Percentiles rank a stretch among this genome's conserved stretches.
These are phyloP conservation scores for Jatropha multifida DNA, from an alignment of 441 rosid genomes.

Conservation along the genomic window DNA sequence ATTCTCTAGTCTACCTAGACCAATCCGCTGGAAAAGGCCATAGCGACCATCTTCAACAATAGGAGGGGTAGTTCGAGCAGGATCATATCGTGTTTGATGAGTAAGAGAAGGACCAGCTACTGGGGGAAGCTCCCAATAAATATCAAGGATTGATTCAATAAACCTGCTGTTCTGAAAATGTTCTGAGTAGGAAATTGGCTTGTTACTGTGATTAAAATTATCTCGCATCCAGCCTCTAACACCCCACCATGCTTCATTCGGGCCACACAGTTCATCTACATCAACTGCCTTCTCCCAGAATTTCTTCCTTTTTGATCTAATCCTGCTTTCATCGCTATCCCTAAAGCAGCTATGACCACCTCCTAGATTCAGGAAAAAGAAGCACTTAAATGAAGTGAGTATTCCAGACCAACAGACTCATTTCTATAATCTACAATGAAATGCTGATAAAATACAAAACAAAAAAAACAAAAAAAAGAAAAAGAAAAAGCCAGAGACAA, in stretches of 20 bases:
- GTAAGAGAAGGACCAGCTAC: constrained; percentile 93
- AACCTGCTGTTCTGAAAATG: constrained; percentile 82
- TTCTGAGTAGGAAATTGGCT: constrained; percentile 55
- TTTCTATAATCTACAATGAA: not conserved
- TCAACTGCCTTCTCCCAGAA: constrained; percentile 98
- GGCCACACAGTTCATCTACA: constrained; percentile 73
- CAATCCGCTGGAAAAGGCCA: constrained; percentile 72
- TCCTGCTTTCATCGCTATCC: constrained; percentile 89
- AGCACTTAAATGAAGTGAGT: not conserved
- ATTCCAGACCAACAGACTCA: not conserved
- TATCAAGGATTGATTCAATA: constrained; percentile 72
- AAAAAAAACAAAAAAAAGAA: not conserved
- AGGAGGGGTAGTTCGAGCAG: constrained; percentile 71
- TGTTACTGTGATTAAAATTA: constrained; percentile 77
- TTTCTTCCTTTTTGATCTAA: constrained; percentile 77
- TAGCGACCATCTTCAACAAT: constrained; percentile 85
- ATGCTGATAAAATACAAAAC: not conserved
- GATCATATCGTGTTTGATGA: constrained; percentile 88
- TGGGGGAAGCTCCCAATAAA: constrained; percentile 96
- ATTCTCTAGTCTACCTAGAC: constrained; percentile 64
- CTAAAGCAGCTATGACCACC: constrained; percentile 97
- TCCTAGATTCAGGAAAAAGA: constrained; percentile 42
- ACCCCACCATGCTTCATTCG: constrained; percentile 95
- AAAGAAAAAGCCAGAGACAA: no score
- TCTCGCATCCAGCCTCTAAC: constrained; percentile 86